Base-by-base conservation (phyloP, 2,329 filamentous ascomycete species). In the Ceratocystis destructans region DNA sequence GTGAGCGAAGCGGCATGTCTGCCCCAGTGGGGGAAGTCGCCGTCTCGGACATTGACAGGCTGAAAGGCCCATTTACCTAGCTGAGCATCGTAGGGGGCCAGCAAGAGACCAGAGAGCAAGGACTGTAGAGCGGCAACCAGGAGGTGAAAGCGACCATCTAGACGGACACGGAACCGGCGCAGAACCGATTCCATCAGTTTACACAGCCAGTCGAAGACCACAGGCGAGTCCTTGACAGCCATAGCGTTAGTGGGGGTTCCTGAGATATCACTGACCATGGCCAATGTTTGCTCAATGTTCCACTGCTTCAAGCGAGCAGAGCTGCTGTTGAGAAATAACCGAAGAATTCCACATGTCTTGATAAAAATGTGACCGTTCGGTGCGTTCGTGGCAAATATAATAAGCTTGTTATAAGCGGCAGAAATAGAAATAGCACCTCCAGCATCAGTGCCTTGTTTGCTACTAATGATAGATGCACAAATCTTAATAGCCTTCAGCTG, bases 71-170 rank as follows among this genome's bases (percentile, higher is more conserved):
- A 72, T 20, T 68, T 53, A 68, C 67, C 53, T 70, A 68, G 33
- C 66, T 74, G 72, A n/a, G 70, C 69, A 66, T 71, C 67, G 62
- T 66, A 72, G 5, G 77, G 74, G 10, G 77, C 73, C 1, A 75
- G 70, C 44, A 86, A 75, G 20, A 87, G 78, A 45, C 78, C 77
- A 25, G 75, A 75, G 45, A 87, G 77, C n/a, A 87, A 79, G 2
- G 79, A 74, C 70, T 85, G 81, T 67, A 87, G 74, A 1, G 78
- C 74, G 45, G 78, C 74, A 61, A 85, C 74, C 4, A 86, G 76
- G 57, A 86, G 74, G 71, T 85, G 84, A 70, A 84, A 83, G 69
- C 84, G 84, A 1, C 83, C 83, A 70, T 85, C 80, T 1, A 87
- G 76, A 8, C 84, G 82, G 55, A 83, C 77, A 3, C 84, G 77